Conservation (phyloP, 208 protist genomes). For the Trypanosoma rangeli region DNA sequence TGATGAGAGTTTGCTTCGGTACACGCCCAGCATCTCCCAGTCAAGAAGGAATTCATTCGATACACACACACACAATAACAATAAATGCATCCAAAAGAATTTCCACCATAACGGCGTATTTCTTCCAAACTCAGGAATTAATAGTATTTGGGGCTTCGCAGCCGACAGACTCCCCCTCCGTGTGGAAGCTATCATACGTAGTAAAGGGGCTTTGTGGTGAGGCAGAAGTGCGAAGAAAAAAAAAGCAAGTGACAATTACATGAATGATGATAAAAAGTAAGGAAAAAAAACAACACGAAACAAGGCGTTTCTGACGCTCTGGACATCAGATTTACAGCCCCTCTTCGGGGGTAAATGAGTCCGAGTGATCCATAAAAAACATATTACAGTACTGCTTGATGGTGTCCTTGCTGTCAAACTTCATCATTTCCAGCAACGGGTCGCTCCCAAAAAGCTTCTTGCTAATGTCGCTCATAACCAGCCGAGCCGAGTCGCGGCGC, state of each 20-base stretch:
- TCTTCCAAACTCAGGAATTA: no score
- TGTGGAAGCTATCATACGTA: no score
- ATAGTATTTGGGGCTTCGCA: no score
- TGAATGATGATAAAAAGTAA: slow-evolving; percentile 6
- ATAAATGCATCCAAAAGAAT: no score
- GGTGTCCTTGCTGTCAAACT: slow-evolving; percentile 72
- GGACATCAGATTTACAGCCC: neutral
- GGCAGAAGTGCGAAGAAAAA: no score
- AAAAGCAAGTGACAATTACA: neutral
- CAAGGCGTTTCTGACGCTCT: neutral
- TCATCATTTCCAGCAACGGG: slow-evolving; percentile 81
- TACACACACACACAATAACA: neutral
- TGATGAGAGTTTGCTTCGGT: no score
- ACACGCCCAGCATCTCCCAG: no score
- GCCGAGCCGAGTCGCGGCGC: slow-evolving; percentile 50
- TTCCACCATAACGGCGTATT: no score
- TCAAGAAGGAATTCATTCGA: no score
- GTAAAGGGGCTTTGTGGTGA: no score
- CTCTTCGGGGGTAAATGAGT: neutral
- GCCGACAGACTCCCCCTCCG: no score
- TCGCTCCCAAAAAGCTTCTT: slow-evolving; percentile 84
- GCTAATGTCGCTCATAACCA: slow-evolving; percentile 84
- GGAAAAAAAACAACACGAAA: neutral
- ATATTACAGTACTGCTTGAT: slow-evolving; percentile 57
- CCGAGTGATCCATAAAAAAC: slow-evolving; percentile 30